Percentiles rank a stretch among this genome's conserved stretches.
Evolutionary conservation across 2,329 filamentous ascomycete species (phyloP).

Genomic region (Ilyonectria mors-panacis): DNA sequence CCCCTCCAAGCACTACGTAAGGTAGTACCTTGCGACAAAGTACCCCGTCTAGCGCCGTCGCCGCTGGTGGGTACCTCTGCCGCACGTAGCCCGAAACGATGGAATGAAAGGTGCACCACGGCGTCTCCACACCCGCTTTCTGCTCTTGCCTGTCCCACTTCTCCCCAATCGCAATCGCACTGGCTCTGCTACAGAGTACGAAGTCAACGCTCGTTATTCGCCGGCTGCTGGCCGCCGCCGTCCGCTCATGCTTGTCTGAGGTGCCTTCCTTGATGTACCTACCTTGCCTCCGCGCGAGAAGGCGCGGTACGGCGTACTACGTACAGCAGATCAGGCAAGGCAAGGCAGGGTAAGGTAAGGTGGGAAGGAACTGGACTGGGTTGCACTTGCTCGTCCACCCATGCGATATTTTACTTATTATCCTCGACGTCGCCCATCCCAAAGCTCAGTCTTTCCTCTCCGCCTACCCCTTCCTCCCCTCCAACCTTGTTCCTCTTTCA

Average conservation of each 20-base stretch:
- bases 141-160: constrained; percentile 4
- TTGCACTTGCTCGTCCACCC: constrained; percentile 25
- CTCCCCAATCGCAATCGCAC: constrained; percentile 3
- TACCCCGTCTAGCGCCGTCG: constrained; percentile 32
- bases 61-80: constrained; percentile 31
- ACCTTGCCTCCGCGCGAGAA: neutral
- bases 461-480: constrained; percentile 15
- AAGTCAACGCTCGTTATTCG: neutral
- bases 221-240: constrained; percentile 26
- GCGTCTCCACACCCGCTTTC: constrained; percentile 33
- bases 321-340: constrained; percentile 21
- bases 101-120: constrained; percentile 42
- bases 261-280: constrained; percentile 23
- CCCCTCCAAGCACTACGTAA: constrained; percentile 25
- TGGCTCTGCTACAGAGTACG: neutral
- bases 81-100: constrained; percentile 37
- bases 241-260: constrained; percentile 3
- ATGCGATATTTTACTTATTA: constrained; percentile 37
- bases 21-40: constrained; percentile 38
- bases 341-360: constrained; percentile 26
- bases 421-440: constrained; percentile 28
- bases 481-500: neutral
- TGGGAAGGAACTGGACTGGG: constrained; percentile 24
- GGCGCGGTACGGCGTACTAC: constrained; percentile 5
- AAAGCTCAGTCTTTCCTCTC: constrained; percentile 10